Percentiles rank a stretch among this genome's conserved stretches.
phyloP scores from a whole-genome alignment of 441 rosid genomes.

The Raphanus hybrid region DNA sequence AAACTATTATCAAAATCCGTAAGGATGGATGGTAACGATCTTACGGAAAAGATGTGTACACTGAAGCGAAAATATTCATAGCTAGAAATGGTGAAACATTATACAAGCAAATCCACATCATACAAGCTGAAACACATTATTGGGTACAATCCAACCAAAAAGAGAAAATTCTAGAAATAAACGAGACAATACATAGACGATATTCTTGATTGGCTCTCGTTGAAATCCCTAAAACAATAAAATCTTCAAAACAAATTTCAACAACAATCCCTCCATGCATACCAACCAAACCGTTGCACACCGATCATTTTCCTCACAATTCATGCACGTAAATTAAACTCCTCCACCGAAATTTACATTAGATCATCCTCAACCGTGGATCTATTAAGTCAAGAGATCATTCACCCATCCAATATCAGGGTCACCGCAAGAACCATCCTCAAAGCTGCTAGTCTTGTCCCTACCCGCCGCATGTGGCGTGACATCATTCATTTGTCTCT shows the following conservation, averaged over 20 bases:
- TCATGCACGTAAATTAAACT: constrained; percentile 14
- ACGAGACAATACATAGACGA: constrained; percentile 26
- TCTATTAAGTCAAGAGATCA: constrained; percentile 64
- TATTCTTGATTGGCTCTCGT: constrained; percentile 20
- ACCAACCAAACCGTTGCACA: neutral
- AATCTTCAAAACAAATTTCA: constrained; percentile 36
- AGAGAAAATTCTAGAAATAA: neutral
- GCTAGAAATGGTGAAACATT: constrained; percentile 11
- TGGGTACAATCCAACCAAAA: constrained; percentile 11
- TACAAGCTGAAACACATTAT: constrained; percentile 34
- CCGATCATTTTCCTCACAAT: neutral
- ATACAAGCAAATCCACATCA: constrained; percentile 9
- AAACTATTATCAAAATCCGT: neutral
- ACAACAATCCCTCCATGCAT: constrained; percentile 29
- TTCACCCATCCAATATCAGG: constrained; percentile 94
- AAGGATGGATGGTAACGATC: neutral
- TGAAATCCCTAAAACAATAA: constrained; percentile 27
- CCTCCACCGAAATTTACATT: neutral
- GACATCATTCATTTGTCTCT: constrained; percentile 25
- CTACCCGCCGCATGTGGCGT: neutral
- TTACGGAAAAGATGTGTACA: neutral
- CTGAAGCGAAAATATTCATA: neutral
- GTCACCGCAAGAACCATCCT: constrained; percentile 43
- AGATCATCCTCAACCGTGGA: neutral
- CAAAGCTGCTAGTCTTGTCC: constrained; percentile 11